Evolutionary conservation across 176 grass and related monocot genomes (phyloP), one percentile per base, ranked within the genome.

Genomic region (Elymus sibiricus): DNA sequence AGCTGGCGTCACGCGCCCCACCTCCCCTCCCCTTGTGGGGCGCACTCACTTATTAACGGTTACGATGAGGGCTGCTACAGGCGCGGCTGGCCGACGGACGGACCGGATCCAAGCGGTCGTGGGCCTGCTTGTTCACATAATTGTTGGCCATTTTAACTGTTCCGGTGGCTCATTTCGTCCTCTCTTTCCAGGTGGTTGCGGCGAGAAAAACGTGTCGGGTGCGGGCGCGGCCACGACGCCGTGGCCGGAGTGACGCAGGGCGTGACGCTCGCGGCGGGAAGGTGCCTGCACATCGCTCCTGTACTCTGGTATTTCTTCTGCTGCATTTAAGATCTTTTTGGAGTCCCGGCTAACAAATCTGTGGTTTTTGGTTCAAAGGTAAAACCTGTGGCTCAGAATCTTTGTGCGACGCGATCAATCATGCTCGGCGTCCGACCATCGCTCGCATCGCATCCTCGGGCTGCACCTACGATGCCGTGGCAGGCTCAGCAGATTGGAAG

Each of bases 1-100:
- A 97, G 94, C 92, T 97, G 94, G 89, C 88, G 85, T 90, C 89
- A 92, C 91, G 91, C 94, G 76, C 77, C 86, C 91, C 89, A 86
- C 85, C 89, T 44, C 39, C 40, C 40, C 83, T 69, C 60, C 84
- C 39, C 55, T 5, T 62, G 78, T 73, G 12, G 72, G 78, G 60
- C 67, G 79, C 82, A 7, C 79, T 9, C 32, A 12, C 14, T 34
- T 2, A 27, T 42, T 7, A 27, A 84, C 91, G 89, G 86, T 3
- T 13, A 11, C n/a, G 91, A 89, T 90, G 32, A 24, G 53, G 13
- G 9, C 5, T 1, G 26, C 24, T 37, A 27, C 13, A 13, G 28
- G n/a, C 1, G 25, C 46, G 59, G 42, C 7, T 35, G 19, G 35
- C 6, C 22, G 26, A 79, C 34, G 53, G 42, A 84, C 75, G 76